A percentile compares a stretch with the other conserved stretches of the same genome.
Evolutionary conservation across 2,329 filamentous ascomycete genomes (phyloP).

Genomic region (Nothophaeocryptopus gaeumannii): DNA sequence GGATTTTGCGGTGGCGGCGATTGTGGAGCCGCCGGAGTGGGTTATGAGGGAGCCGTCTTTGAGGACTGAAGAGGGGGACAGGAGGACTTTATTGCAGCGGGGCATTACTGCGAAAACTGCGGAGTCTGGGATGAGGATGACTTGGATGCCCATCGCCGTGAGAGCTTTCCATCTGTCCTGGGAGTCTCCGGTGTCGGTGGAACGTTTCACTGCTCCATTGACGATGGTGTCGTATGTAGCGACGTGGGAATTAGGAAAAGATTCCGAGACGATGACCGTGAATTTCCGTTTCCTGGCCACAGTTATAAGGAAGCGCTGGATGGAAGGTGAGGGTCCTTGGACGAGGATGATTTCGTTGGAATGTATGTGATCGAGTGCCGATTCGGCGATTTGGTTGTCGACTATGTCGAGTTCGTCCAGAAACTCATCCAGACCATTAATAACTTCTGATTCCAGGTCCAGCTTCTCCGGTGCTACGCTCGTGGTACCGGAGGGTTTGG

Average conservation of each 20-base stretch:
- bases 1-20: slow-evolving; percentile 79
- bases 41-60: slow-evolving; percentile 85
- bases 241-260: slow-evolving; percentile 66
- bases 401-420: slow-evolving; percentile 91
- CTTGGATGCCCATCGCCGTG: slow-evolving; percentile 71
- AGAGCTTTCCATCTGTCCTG: slow-evolving; percentile 71
- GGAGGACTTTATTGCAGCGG: slow-evolving; percentile 88
- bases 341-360: slow-evolving; percentile 90
- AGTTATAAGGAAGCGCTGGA: slow-evolving; percentile 84
- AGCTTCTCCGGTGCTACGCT: slow-evolving; percentile 41
- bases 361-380: slow-evolving; percentile 88
- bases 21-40: slow-evolving; percentile 75
- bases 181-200: slow-evolving; percentile 47
- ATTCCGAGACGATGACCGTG: slow-evolving; percentile 79
- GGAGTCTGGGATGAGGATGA: slow-evolving; percentile 80
- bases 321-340: slow-evolving; percentile 78
- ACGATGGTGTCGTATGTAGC: slow-evolving; percentile 60
- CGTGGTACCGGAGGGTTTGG: slow-evolving; percentile 11
- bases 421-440: slow-evolving; percentile 92
- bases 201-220: slow-evolving; percentile 50
- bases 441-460: slow-evolving; percentile 82
- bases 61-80: slow-evolving; percentile 82
- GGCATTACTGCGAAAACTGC: slow-evolving; percentile 93
- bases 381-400: slow-evolving; percentile 86
- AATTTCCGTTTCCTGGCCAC: slow-evolving; percentile 88